Evolutionary conservation across 2,329 filamentous ascomycete species (phyloP).

Genomic region (Xylaria polymorpha): DNA sequence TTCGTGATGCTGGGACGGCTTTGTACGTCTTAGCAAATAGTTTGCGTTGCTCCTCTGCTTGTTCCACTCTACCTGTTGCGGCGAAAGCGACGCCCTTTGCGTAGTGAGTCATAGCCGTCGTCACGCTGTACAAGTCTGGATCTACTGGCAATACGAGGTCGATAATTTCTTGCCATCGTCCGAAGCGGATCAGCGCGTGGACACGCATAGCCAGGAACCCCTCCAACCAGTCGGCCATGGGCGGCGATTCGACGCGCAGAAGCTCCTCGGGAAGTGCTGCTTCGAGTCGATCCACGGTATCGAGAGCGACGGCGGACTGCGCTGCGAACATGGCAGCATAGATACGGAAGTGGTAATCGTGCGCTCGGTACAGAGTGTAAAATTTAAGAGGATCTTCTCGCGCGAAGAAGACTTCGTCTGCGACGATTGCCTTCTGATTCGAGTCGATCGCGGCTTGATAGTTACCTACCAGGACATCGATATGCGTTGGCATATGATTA

Average conservation of each 20-base stretch:
- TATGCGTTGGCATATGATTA: constrained; percentile 82
- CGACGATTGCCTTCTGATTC: constrained; percentile 73
- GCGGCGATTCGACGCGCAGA: constrained; percentile 71
- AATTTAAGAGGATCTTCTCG: constrained; percentile 73
- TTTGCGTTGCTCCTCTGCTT: constrained; percentile 64
- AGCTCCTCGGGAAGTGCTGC: constrained; percentile 70
- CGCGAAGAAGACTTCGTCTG: constrained; percentile 74
- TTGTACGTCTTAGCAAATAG: constrained; percentile 64
- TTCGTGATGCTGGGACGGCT: constrained; percentile 68
- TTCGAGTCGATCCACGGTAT: constrained; percentile 70
- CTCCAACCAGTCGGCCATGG: constrained; percentile 85
- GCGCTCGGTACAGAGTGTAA: constrained; percentile 80
- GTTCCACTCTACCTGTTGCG: constrained; percentile 63
- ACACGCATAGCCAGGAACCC: constrained; percentile 74
- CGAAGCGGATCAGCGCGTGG: constrained; percentile 79
- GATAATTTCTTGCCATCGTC: constrained; percentile 75
- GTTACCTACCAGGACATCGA: constrained; percentile 79
- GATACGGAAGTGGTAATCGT: constrained; percentile 79
- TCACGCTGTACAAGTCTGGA: constrained; percentile 71
- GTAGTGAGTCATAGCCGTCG: constrained; percentile 75
- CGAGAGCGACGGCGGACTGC: constrained; percentile 69
- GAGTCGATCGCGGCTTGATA: constrained; percentile 74
- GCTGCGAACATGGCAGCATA: constrained; percentile 84
- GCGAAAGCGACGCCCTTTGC: constrained; percentile 75
- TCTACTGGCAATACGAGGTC: constrained; percentile 68